These are phyloP conservation scores for Casuarina glauca DNA, from an alignment of 306 rosid genomes.

Conservation along the genomic window DNA sequence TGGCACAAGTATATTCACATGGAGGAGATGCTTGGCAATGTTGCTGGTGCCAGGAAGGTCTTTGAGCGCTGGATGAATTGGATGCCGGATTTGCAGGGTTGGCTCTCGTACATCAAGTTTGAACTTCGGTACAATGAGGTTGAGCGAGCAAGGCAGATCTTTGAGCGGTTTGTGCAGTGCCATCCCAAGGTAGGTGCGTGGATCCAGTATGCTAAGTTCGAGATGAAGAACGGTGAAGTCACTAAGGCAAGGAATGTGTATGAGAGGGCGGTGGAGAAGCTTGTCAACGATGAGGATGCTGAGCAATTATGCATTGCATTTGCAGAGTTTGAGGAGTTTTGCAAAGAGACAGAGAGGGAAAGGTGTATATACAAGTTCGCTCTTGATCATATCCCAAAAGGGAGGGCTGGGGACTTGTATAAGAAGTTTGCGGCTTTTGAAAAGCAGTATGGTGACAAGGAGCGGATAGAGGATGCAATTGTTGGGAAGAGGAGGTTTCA, in stretches of 20 bases:
- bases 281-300: slow-evolving; percentile 79
- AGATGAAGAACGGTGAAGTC: slow-evolving; percentile 88
- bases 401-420: slow-evolving; percentile 83
- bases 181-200: slow-evolving; percentile 79
- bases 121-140: slow-evolving; percentile 79
- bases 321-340: slow-evolving; percentile 87
- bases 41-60: slow-evolving; percentile 81
- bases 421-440: slow-evolving; percentile 82
- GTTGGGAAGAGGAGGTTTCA: slow-evolving; percentile 87
- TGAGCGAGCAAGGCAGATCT: slow-evolving; percentile 76
- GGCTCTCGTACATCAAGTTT: slow-evolving; percentile 82
- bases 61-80: slow-evolving; percentile 95
- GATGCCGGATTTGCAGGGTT: slow-evolving; percentile 88
- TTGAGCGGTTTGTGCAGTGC: slow-evolving; percentile 69
- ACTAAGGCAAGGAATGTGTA: slow-evolving; percentile 58
- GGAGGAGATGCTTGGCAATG: slow-evolving; percentile 86
- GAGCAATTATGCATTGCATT: slow-evolving; percentile 80
- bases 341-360: slow-evolving; percentile 82
- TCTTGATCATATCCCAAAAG: slow-evolving; percentile 84
- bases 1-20: slow-evolving; percentile 95
- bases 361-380: slow-evolving; percentile 77
- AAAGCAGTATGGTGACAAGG: slow-evolving; percentile 82
- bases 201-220: slow-evolving; percentile 90
- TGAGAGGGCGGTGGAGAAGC: slow-evolving; percentile 70
- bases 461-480: slow-evolving; percentile 92